These are phyloP conservation scores for Mucor mucedo DNA, from an alignment of 371 early-diverging fungal genomes.

Conservation along the genomic window DNA sequence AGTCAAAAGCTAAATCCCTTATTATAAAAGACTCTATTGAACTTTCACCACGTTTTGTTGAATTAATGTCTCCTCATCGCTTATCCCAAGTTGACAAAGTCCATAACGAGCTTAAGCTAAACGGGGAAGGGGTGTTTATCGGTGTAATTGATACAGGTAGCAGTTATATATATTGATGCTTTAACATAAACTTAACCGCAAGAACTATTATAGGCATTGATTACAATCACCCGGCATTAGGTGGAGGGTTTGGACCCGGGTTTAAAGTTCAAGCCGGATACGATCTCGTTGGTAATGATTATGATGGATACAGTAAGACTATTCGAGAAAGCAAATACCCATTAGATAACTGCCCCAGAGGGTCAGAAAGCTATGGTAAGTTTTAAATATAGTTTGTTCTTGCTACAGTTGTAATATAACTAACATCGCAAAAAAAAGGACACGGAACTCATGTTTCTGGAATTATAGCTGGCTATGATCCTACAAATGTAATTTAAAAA, in stretches of 20 bases:
- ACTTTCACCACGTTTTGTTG: neutral
- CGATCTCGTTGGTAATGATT: slow-evolving; percentile 65
- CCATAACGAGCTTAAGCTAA: slow-evolving; percentile 46
- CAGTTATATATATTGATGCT: slow-evolving; percentile 5
- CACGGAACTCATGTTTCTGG: slow-evolving; percentile 75
- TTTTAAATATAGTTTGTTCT: too few species aligned
- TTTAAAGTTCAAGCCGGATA: slow-evolving; percentile 63
- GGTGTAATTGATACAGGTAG: slow-evolving; percentile 75
- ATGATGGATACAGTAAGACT: slow-evolving; percentile 40
- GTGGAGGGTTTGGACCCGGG: slow-evolving; percentile 68
- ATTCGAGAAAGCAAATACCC: slow-evolving; percentile 38
- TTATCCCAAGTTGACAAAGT: slow-evolving; percentile 52
- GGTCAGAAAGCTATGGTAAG: neutral
- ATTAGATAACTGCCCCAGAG: slow-evolving; percentile 47
- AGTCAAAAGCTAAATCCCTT: slow-evolving; percentile 24
- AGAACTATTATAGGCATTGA: slow-evolving; percentile 49
- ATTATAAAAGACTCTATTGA: neutral
- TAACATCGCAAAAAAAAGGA: slow-evolving; percentile 7
- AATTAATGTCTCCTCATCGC: slow-evolving; percentile 36
- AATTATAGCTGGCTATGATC: slow-evolving; percentile 66
- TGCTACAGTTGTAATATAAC: too few species aligned
- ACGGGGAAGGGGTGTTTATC: slow-evolving; percentile 74
- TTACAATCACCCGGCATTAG: slow-evolving; percentile 74
- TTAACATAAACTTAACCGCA: too few species aligned
- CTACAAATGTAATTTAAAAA: slow-evolving; percentile 31